A percentile compares a stretch with the other conserved stretches of the same genome.
Evolutionary conservation across 805 yeast species (phyloP).

Genomic region (Brettanomyces sp.): DNA sequence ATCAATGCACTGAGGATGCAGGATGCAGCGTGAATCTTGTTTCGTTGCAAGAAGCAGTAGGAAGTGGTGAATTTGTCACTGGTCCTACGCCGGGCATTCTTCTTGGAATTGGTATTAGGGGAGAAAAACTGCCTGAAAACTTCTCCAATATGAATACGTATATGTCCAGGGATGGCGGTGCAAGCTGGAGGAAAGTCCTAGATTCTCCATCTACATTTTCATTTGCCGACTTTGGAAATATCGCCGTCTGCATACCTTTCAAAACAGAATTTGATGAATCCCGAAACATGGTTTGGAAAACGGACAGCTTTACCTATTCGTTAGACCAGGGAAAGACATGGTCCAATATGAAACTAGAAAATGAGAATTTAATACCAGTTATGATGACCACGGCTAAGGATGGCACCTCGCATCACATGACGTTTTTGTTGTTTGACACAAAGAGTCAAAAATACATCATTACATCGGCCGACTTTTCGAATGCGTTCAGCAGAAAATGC

Average conservation of each 20-base stretch:
- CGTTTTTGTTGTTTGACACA: conserved; percentile 35
- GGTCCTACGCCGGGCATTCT: conserved; percentile 49
- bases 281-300: conserved; percentile 17
- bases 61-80: conserved; percentile 33
- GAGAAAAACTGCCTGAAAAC: conserved; percentile 36
- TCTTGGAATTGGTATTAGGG: conserved; percentile 76
- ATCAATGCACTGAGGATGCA: conserved; percentile 31
- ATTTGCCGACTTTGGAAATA: conserved; percentile 73
- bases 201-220: conserved; percentile 45
- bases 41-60: conserved; percentile 26
- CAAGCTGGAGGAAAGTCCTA: conserved; percentile 52
- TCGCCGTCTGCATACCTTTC: conserved; percentile 51
- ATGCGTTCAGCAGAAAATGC: conserved; percentile 40
- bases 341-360: conserved; percentile 40
- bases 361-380: conserved; percentile 14
- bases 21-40: conserved; percentile 41
- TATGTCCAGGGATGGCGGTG: conserved; percentile 69
- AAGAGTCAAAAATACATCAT: conserved; percentile 12
- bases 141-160: conserved; percentile 31
- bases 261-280: conserved; percentile 9
- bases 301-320: conserved; percentile 35
- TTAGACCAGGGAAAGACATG: conserved; percentile 69
- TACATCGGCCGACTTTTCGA: conserved; percentile 44
- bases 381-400: conserved; percentile 44
- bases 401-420: conserved; percentile 55